Evolutionary conservation across 1,139 yeast species (phyloP), one percentile per base, ranked within the genome.

Genomic region (Protomyces inouyei): DNA sequence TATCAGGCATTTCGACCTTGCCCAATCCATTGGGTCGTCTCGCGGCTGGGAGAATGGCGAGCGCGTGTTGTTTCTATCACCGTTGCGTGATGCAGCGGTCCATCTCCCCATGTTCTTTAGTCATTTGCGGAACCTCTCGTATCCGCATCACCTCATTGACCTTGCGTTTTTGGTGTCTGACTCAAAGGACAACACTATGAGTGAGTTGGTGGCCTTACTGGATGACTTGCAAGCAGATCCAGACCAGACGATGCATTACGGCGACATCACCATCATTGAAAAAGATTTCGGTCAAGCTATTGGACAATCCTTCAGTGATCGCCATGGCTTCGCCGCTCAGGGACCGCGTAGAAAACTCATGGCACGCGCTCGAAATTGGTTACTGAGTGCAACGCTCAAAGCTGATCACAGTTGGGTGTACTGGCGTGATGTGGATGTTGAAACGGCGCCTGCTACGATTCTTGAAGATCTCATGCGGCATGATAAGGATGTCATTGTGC

Each of bases 261-360:
- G 84, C 45, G 72, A 78, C 61, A 83, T 85, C 64, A 86, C 84
- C 70, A 85, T 85, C 60, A 84, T 75, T 71, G 85, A 83, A 72
- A 85, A 85, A 72, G 88, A 85, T 73, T 85, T 85, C 70, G 89
- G 89, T 57, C 88, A 85, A 71, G 80, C 81, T 32, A 82, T 85
- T 68, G 89, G 90, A 52, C 90, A 85, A 73, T 96, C 97, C 2
- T 92, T 93, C 74, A 83, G 88, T 69, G 90, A 85, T 71, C 79
- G 90, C 69, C 90, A 85, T 72, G 89, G 89, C 6, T 85, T 85
- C 71, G 86, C 82, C 37, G 89, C 88, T 2, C 90, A 85, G 73
- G 90, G 89, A 0, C 88, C 88, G 52, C 78, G 90, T 70, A 78
- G 90, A 71, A 85, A 85, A 73, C 76, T 85, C 65, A 85, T 85